Percentiles rank a stretch among this genome's conserved stretches.
These are phyloP conservation scores for Misopates orontium DNA, from an alignment of 257 asterid species.

Conservation along the genomic window DNA sequence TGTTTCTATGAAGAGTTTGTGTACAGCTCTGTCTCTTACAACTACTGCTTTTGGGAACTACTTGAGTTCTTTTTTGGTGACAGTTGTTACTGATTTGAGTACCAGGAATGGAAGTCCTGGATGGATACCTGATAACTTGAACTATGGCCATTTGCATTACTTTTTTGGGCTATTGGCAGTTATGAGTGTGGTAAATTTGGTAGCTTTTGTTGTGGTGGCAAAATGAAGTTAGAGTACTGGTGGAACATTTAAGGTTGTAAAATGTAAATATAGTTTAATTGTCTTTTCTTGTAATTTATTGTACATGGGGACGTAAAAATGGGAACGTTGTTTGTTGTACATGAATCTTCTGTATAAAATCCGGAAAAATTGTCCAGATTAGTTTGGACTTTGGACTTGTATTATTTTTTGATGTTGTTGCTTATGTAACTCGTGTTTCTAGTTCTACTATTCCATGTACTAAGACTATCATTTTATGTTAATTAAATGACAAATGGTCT, in stretches of 20 bases:
- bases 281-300: no score
- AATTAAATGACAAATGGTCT: no score
- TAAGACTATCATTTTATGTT: no score
- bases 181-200: slow-evolving; percentile 44
- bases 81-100: slow-evolving; percentile 36
- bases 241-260: neutral
- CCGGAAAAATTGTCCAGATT: no score
- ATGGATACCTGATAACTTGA: slow-evolving; percentile 60
- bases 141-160: slow-evolving; percentile 57
- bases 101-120: slow-evolving; percentile 42
- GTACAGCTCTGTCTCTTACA: slow-evolving; percentile 49
- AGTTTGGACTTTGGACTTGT: no score
- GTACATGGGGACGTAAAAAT: no score
- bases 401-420: no score
- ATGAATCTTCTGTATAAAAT: no score
- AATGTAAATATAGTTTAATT: neutral
- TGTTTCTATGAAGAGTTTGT: slow-evolving; percentile 59
- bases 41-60: slow-evolving; percentile 50
- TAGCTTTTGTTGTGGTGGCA: slow-evolving; percentile 40
- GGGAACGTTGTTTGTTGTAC: no score
- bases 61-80: slow-evolving; percentile 41
- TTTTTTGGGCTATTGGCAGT: slow-evolving; percentile 52
- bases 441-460: no score
- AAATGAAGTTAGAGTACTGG: slow-evolving; percentile 10
- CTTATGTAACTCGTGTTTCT: no score